Conservation (phyloP, 176 grass and related monocot genomes). For the Aegilops longissima region DNA sequence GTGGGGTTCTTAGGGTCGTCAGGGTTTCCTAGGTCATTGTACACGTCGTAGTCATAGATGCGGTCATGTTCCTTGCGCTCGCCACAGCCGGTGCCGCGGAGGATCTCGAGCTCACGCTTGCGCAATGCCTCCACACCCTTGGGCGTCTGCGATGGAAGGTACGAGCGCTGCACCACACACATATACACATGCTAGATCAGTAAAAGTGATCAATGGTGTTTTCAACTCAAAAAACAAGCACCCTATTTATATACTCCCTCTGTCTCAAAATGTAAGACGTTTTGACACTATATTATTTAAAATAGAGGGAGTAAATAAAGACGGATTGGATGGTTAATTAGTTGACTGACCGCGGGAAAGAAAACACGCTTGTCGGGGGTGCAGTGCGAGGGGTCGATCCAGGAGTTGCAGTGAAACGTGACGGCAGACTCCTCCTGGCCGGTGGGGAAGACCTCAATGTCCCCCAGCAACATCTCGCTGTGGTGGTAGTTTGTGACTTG, state of each 20-base stretch:
- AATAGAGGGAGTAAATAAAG: too few relatives aligned
- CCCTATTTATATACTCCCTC: too few relatives aligned
- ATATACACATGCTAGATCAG: neutral
- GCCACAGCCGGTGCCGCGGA: slow-evolving; percentile 36
- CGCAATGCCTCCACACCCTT: slow-evolving; percentile 38
- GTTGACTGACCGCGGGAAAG: slow-evolving; percentile 43
- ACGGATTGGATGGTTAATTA: too few relatives aligned
- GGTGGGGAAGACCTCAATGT: slow-evolving; percentile 27
- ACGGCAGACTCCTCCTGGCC: slow-evolving; percentile 8
- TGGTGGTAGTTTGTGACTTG: slow-evolving; percentile 47
- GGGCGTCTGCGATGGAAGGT: slow-evolving; percentile 69
- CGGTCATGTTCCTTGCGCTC: slow-evolving; percentile 26
- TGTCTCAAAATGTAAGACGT: too few relatives aligned
- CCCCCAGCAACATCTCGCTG: slow-evolving; percentile 47
- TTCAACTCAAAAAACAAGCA: too few relatives aligned
- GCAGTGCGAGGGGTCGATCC: slow-evolving; percentile 43
- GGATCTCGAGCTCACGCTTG: slow-evolving; percentile 37
- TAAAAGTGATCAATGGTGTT: too few relatives aligned
- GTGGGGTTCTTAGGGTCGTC: slow-evolving; percentile 1
- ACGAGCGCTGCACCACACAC: slow-evolving; percentile 43
- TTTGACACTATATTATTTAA: too few relatives aligned
- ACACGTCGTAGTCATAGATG: slow-evolving; percentile 65
- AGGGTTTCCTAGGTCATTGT: slow-evolving; percentile 69
- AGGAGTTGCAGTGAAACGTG: slow-evolving; percentile 46
- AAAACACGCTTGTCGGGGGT: slow-evolving; percentile 35